Conservation (phyloP, 2,329 filamentous ascomycete species). For the Zymoseptoria crescenta region DNA sequence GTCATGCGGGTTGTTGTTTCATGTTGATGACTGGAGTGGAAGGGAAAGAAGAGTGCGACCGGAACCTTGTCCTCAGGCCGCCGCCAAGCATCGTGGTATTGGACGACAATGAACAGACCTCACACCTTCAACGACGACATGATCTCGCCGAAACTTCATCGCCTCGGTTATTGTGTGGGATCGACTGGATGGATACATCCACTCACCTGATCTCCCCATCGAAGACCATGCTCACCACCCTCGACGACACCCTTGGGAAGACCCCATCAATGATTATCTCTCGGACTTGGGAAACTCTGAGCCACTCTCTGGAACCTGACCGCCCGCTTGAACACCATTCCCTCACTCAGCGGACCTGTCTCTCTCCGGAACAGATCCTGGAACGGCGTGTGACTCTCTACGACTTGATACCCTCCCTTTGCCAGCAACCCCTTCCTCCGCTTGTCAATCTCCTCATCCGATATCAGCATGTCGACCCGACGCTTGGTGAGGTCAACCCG, state of each 20-base stretch:
- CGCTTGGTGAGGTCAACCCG: conserved; percentile 45
- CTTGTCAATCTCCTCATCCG: conserved; percentile 35
- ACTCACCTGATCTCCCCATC: no score
- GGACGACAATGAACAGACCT: no score
- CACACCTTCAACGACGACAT: no score
- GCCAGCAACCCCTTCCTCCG: conserved; percentile 30
- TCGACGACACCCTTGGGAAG: background rate
- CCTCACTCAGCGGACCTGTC: conserved; percentile 25
- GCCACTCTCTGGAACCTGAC: conserved; percentile 23
- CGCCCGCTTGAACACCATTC: conserved; percentile 25
- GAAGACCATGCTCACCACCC: no score
- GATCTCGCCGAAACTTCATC: no score
- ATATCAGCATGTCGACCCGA: conserved; percentile 42
- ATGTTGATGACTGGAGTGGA: background rate
- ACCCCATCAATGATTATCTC: conserved; percentile 23
- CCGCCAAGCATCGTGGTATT: no score
- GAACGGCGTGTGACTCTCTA: conserved; percentile 25
- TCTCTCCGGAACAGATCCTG: conserved; percentile 26
- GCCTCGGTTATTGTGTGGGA: no score
- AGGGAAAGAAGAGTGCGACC: background rate
- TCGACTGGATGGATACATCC: no score
- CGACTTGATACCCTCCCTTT: conserved; percentile 20
- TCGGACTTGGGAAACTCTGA: conserved; percentile 19
- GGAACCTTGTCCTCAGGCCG: background rate
- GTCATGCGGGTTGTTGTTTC: no score